These are phyloP conservation scores for Musa acuminata DNA, from an alignment of 176 grass and related monocot genomes.

Conservation along the genomic window DNA sequence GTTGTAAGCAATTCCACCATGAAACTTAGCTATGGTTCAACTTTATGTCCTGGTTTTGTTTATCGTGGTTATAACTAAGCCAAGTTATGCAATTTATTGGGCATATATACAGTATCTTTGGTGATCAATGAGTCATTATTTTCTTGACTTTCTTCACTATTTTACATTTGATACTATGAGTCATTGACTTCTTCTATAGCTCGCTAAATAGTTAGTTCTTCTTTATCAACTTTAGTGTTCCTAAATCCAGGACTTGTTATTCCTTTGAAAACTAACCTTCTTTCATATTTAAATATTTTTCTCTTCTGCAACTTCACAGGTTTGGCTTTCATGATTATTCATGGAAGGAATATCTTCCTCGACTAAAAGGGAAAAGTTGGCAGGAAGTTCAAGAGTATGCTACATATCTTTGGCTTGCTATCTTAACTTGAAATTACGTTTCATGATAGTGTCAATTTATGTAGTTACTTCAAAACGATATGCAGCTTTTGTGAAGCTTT, in stretches of 20 bases:
- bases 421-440: slow-evolving; percentile 13
- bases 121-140: no score
- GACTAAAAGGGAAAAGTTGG: slow-evolving; percentile 76
- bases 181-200: no score
- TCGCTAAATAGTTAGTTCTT: neutral
- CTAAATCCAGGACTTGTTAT: neutral
- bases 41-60: no score
- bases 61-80: no score
- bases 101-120: no score
- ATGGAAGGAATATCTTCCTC: slow-evolving; percentile 90
- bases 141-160: no score
- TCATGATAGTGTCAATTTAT: neutral
- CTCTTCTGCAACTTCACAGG: slow-evolving; percentile 29
- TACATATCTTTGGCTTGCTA: slow-evolving; percentile 6
- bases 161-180: no score
- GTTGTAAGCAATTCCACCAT: neutral
- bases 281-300: neutral
- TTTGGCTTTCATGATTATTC: slow-evolving; percentile 97
- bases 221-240: neutral
- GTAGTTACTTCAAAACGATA: neutral
- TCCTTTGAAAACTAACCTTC: neutral
- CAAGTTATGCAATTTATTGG: no score
- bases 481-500: neutral
- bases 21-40: no score
- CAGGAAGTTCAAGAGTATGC: slow-evolving; percentile 86